Conservation (phyloP, 768 basidiomycete species). For the Trametes cingulata region DNA sequence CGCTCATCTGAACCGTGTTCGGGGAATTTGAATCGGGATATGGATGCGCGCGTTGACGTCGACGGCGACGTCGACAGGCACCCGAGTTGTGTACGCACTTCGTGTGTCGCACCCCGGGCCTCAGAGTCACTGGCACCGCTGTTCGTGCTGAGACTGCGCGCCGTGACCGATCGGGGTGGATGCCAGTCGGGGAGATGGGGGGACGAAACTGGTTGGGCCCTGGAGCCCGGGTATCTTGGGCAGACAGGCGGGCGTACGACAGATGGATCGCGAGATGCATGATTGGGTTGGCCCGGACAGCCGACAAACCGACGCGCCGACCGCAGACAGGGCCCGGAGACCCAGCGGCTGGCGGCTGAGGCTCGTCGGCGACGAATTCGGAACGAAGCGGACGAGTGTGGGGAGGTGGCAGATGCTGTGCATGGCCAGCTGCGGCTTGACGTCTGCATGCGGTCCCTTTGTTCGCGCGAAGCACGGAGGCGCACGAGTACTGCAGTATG, state of each 20-base stretch:
- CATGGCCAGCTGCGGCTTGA: too few species aligned
- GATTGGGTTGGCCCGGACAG: not conserved
- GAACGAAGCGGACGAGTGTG: too few species aligned
- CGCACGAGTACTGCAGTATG: too few species aligned
- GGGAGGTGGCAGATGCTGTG: too few species aligned
- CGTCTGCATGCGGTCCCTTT: too few species aligned
- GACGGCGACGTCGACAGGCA: not conserved
- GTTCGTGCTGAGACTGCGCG: not conserved
- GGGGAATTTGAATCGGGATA: not conserved
- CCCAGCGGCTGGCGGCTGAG: too few species aligned
- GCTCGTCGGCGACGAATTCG: too few species aligned
- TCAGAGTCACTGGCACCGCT: not conserved
- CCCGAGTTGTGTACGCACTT: not conserved
- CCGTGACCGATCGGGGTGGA: too few species aligned
- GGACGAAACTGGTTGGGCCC: too few species aligned
- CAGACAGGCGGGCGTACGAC: not conserved
- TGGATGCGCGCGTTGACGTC: not conserved
- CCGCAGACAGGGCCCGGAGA: not conserved
- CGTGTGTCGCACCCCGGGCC: not conserved
- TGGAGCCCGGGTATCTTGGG: not conserved
- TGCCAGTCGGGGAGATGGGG: too few species aligned
- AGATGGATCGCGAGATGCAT: conserved; percentile 8
- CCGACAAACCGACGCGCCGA: not conserved
- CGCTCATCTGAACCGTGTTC: too few species aligned
- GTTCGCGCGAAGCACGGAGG: too few species aligned